phyloP scores from a whole-genome alignment of 371 early-diverging fungal species.

The Syncephalastrum racemosum region DNA sequence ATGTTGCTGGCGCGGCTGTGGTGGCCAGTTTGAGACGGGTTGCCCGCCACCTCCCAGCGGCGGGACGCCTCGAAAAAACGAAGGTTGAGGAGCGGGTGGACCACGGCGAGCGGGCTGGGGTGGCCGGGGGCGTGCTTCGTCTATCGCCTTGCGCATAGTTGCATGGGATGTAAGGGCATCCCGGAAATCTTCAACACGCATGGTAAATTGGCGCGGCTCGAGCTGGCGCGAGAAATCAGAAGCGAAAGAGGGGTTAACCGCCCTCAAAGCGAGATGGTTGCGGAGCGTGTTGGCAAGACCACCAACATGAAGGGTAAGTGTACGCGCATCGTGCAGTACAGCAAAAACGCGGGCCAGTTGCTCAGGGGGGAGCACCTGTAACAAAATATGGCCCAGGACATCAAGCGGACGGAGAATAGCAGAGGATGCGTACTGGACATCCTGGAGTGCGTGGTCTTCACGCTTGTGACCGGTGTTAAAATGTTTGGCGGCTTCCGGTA shows the following conservation, averaged over 20 bases:
- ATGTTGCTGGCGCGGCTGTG: background rate
- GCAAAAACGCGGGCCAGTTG: constrained; percentile 2
- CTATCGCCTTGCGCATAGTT: background rate
- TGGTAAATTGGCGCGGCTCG: background rate
- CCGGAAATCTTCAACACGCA: background rate
- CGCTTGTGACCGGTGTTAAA: constrained; percentile 1
- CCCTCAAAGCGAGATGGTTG: constrained; percentile 16
- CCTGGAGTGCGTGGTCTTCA: constrained; percentile 7
- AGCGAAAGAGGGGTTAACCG: constrained; percentile 7
- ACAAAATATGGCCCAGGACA: constrained; percentile 8
- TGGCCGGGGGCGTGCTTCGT: background rate
- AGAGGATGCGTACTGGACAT: constrained; percentile 11
- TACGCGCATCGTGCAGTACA: constrained; percentile 12
- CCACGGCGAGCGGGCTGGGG: background rate
- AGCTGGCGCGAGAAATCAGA: background rate
- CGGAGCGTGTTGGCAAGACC: constrained; percentile 8
- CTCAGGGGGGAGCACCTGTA: background rate
- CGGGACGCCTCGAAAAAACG: background rate
- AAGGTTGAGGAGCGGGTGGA: background rate
- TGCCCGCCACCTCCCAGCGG: no score
- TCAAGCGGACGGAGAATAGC: constrained; percentile 15
- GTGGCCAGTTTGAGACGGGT: no score
- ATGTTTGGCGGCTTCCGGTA: background rate
- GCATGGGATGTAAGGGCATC: background rate
- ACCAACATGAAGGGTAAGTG: constrained; percentile 5